Percentiles rank a stretch among this genome's conserved stretches.
phyloP scores from a whole-genome alignment of 176 grass and related monocot species.

The Rhipidocladum racemiflorum region DNA sequence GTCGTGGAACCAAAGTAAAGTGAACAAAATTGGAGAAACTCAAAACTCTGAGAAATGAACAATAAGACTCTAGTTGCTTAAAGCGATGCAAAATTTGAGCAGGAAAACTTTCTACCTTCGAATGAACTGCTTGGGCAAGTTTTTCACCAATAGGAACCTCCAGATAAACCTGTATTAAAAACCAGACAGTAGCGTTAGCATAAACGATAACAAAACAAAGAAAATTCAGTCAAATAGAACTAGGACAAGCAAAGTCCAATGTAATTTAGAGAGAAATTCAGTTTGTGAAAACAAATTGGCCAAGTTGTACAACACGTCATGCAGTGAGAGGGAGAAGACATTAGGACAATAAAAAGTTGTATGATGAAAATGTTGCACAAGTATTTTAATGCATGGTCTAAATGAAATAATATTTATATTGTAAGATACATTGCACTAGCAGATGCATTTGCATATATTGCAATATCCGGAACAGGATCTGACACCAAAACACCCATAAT shows the following conservation, averaged over 20 bases:
- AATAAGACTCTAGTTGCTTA: conserved; percentile 5
- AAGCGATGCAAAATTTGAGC: conserved; percentile 1
- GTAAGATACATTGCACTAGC: neutral
- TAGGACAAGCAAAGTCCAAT: conserved; percentile 11
- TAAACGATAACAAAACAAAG: neutral
- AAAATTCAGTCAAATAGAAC: neutral
- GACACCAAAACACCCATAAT: neutral
- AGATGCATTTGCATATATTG: neutral
- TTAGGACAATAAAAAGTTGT: neutral
- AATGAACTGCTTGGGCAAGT: conserved; percentile 82
- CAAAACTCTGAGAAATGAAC: neutral
- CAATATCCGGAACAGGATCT: conserved; percentile 12
- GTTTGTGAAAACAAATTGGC: neutral
- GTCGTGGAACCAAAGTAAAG: neutral
- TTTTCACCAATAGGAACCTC: conserved; percentile 89
- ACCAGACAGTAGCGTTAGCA: neutral
- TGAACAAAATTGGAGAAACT: neutral
- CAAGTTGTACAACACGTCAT: neutral
- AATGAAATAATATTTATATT: conserved; percentile 1
- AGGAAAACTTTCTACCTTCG: conserved; percentile 61
- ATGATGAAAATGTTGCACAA: neutral
- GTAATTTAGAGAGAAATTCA: neutral
- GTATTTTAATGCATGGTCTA: neutral
- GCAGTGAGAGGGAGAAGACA: neutral
- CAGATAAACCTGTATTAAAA: conserved; percentile 72